Percentiles rank a stretch among this genome's conserved stretches.
Evolutionary conservation across 2,329 filamentous ascomycete species (phyloP).

Genomic region (Mollisia scopiformis): DNA sequence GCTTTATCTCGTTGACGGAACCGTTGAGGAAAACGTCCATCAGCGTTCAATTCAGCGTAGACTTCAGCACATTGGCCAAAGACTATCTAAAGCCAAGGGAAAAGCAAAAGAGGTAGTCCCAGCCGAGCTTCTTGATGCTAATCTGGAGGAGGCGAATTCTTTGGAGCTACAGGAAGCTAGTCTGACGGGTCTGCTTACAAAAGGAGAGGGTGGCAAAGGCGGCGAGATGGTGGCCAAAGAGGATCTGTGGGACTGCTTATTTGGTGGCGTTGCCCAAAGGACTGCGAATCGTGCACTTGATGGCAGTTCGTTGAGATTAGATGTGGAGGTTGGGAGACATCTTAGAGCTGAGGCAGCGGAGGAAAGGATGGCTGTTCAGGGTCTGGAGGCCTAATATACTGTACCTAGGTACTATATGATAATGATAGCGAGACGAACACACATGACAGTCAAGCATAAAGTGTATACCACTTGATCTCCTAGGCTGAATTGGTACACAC

Average conservation of each 20-base stretch:
- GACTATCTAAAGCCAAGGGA: constrained; percentile 38
- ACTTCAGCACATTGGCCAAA: constrained; percentile 71
- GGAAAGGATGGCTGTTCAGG: constrained; percentile 32
- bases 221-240: constrained; percentile 80
- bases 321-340: constrained; percentile 31
- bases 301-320: constrained; percentile 16
- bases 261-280: constrained; percentile 53
- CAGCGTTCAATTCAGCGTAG: constrained; percentile 80
- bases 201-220: constrained; percentile 58
- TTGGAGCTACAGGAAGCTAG: constrained; percentile 77
- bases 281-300: constrained; percentile 13
- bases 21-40: constrained; percentile 91
- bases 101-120: constrained; percentile 46
- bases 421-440: not conserved
- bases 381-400: not conserved
- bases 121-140: constrained; percentile 56
- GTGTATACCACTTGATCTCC: too few species aligned
- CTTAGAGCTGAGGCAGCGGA: constrained; percentile 59
- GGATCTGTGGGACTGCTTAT: constrained; percentile 89
- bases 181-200: constrained; percentile 70
- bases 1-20: constrained; percentile 90
- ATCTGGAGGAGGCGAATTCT: constrained; percentile 82
- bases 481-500: too few species aligned
- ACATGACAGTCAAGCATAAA: not conserved
- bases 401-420: not conserved